Conservation (phyloP, 2,329 filamentous ascomycete genomes). For the Aspergillus carbonarius region DNA sequence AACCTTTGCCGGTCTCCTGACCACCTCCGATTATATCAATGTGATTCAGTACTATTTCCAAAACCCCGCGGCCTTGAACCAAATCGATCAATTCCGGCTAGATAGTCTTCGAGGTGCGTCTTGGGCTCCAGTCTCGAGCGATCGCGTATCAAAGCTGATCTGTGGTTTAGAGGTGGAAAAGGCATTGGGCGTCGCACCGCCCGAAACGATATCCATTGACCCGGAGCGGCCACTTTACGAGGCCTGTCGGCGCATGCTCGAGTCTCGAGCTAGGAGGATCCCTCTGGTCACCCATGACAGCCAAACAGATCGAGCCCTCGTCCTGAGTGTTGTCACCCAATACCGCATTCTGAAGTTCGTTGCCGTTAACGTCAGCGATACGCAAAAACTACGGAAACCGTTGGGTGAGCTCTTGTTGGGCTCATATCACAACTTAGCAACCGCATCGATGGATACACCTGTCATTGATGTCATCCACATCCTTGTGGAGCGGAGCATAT, state of each 20-base stretch:
- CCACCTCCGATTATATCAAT: slow-evolving; percentile 96
- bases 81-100: slow-evolving; percentile 90
- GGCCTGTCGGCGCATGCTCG: slow-evolving; percentile 89
- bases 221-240: slow-evolving; percentile 89
- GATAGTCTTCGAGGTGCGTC: slow-evolving; percentile 81
- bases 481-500: slow-evolving; percentile 91
- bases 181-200: slow-evolving; percentile 82
- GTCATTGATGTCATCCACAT: slow-evolving; percentile 93
- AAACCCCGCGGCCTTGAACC: slow-evolving; percentile 82
- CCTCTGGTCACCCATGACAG: slow-evolving; percentile 91
- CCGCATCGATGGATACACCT: slow-evolving; percentile 81
- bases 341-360: slow-evolving; percentile 99
- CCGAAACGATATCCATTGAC: slow-evolving; percentile 95
- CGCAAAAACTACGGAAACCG: slow-evolving; percentile 82
- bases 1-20: slow-evolving; percentile 89
- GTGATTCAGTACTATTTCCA: slow-evolving; percentile 99
- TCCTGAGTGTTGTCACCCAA: slow-evolving; percentile 95
- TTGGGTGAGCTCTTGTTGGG: slow-evolving; percentile 81
- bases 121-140: neutral
- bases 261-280: slow-evolving; percentile 88
- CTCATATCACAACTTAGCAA: slow-evolving; percentile 77
- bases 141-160: slow-evolving; percentile 4
- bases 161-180: slow-evolving; percentile 79
- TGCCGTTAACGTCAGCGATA: slow-evolving; percentile 88
- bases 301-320: slow-evolving; percentile 86